phyloP scores from a whole-genome alignment of 495 filamentous ascomycete species.

The Pyrenopolyporus hunteri region DNA sequence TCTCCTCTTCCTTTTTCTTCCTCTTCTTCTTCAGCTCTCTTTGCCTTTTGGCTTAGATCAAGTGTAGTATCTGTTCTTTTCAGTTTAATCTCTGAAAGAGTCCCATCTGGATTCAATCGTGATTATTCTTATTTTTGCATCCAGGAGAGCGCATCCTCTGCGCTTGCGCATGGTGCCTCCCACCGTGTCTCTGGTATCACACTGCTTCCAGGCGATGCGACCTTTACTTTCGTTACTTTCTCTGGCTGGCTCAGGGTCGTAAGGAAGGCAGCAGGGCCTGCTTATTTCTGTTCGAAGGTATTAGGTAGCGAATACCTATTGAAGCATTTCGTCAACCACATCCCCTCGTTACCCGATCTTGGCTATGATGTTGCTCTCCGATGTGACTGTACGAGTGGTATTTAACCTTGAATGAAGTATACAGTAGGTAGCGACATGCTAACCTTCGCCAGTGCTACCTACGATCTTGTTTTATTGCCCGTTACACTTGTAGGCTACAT shows the following conservation, averaged over 20 bases:
- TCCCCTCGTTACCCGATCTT: too few relatives aligned
- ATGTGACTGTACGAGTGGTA: too few relatives aligned
- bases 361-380: too few relatives aligned
- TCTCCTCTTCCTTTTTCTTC: constrained; percentile 2
- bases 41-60: constrained; percentile 84
- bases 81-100: constrained; percentile 82
- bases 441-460: too few relatives aligned
- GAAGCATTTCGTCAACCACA: too few relatives aligned
- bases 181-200: constrained; percentile 42
- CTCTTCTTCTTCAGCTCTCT: constrained; percentile 42
- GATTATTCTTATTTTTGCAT: constrained; percentile 75
- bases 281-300: neutral
- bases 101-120: constrained; percentile 40
- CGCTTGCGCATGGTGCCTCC: constrained; percentile 68
- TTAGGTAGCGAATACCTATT: too few relatives aligned
- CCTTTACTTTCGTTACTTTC: constrained; percentile 34
- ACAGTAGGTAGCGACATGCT: too few relatives aligned
- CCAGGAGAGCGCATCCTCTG: constrained; percentile 62
- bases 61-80: constrained; percentile 99
- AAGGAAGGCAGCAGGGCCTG: constrained; percentile 15
- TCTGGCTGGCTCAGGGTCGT: constrained; percentile 28
- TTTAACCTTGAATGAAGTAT: too few relatives aligned
- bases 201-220: constrained; percentile 42
- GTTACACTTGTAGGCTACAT: too few relatives aligned
- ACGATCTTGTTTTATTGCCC: too few relatives aligned